Conservation (phyloP, 75 land plant species). For the Selaginella tamariscina region DNA sequence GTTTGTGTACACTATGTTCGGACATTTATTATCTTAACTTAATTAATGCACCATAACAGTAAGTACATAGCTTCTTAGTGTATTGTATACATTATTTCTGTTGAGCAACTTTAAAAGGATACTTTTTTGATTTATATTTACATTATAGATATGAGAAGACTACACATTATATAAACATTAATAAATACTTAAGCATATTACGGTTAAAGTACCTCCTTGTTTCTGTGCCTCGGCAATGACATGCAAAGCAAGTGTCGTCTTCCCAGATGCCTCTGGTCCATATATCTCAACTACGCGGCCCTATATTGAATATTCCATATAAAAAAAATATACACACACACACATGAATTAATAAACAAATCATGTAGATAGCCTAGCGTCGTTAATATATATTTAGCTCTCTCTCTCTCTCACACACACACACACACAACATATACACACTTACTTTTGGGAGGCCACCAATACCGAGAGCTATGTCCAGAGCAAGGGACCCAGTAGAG, state of each 20-base stretch:
- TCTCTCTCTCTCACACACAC: neutral
- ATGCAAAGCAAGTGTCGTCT: constrained; percentile 94
- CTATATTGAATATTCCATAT: constrained; percentile 24
- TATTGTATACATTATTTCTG: no score
- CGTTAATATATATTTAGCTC: neutral
- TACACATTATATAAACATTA: no score
- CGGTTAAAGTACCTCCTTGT: constrained; percentile 42
- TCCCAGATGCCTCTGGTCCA: constrained; percentile 96
- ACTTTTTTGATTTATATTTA: no score
- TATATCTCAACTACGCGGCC: constrained; percentile 93
- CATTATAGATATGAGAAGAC: no score
- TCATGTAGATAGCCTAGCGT: neutral
- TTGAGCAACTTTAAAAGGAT: no score
- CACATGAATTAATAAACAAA: neutral
- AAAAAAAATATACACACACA: neutral
- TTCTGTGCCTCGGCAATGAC: constrained; percentile 93
- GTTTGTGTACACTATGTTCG: no score
- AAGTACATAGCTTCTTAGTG: no score
- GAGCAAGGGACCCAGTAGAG: constrained; percentile 69
- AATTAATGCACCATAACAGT: no score
- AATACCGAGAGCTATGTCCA: constrained; percentile 78
- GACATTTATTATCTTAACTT: no score
- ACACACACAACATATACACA: neutral
- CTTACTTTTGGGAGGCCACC: constrained; percentile 92
- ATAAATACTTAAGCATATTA: neutral